A percentile compares a stretch with the other conserved stretches of the same genome.
These are phyloP conservation scores for Eucalyptus cloeziana DNA, from an alignment of 345 rosid species.

Conservation along the genomic window DNA sequence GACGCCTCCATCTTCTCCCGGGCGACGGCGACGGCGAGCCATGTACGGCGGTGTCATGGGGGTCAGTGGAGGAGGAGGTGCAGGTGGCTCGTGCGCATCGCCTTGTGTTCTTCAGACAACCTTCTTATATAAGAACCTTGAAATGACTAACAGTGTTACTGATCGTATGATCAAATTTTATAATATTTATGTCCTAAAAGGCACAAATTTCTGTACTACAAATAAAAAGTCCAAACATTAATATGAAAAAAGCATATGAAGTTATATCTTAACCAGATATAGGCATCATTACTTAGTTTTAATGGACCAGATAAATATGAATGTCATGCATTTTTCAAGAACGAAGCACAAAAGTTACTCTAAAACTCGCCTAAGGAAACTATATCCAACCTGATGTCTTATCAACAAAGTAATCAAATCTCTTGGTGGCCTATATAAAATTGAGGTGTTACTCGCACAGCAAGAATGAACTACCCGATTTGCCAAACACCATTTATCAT, in stretches of 20 bases:
- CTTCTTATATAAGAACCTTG: neutral
- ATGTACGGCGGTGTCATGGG: neutral
- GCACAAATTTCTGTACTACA: neutral
- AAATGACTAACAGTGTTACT: neutral
- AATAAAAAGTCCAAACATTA: neutral
- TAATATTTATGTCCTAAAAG: neutral
- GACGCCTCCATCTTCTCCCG: neutral
- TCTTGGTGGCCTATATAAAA: neutral
- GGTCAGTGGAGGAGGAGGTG: neutral
- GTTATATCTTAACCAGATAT: neutral
- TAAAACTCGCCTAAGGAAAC: neutral
- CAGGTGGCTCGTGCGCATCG: neutral
- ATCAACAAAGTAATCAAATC: rapidly evolving
- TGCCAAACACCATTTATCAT: neutral
- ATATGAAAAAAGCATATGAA: neutral
- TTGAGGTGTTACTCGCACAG: no score
- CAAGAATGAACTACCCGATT: neutral
- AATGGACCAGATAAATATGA: no score
- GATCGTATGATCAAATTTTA: neutral
- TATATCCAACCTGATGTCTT: rapidly evolving
- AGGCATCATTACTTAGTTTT: no score
- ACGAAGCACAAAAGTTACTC: neutral
- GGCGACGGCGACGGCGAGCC: neutral
- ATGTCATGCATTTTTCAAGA: no score
- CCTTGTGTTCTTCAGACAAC: neutral